Percentiles rank a stretch among this genome's conserved stretches.
These are phyloP conservation scores for Coemansia sp. DNA, from an alignment of 192 early-diverging fungal genomes.

Conservation along the genomic window DNA sequence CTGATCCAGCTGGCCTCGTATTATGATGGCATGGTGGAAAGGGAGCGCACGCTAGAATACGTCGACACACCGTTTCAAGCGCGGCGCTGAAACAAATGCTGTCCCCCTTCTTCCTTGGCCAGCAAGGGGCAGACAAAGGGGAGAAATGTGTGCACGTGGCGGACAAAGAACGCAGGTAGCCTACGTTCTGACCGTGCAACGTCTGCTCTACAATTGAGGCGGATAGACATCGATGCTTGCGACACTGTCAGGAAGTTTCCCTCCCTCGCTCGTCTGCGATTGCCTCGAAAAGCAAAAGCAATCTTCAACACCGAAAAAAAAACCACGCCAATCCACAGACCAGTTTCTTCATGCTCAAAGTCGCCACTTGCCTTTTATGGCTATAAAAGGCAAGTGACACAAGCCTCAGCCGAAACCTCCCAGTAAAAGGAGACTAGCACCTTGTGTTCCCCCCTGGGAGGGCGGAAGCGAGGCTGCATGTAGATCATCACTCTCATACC, in stretches of 20 bases:
- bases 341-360: background rate
- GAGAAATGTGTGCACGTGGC: background rate
- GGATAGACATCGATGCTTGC: background rate
- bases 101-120: background rate
- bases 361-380: background rate
- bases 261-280: background rate
- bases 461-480: background rate
- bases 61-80: background rate
- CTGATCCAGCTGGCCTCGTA: background rate
- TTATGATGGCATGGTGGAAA: background rate
- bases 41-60: background rate
- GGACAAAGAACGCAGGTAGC: background rate
- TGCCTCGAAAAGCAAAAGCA: background rate
- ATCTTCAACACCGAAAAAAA: background rate
- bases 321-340: background rate
- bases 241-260: background rate
- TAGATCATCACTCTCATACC: background rate
- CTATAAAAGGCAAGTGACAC: background rate
- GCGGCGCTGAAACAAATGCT: background rate
- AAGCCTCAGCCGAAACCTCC: background rate
- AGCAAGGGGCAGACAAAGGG: background rate
- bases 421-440: background rate
- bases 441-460: background rate
- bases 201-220: background rate
- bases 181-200: background rate